Percentiles rank a stretch among this genome's conserved stretches.
Conservation (phyloP, 106 monocot species). For the Iris macrosiphon region DNA sequence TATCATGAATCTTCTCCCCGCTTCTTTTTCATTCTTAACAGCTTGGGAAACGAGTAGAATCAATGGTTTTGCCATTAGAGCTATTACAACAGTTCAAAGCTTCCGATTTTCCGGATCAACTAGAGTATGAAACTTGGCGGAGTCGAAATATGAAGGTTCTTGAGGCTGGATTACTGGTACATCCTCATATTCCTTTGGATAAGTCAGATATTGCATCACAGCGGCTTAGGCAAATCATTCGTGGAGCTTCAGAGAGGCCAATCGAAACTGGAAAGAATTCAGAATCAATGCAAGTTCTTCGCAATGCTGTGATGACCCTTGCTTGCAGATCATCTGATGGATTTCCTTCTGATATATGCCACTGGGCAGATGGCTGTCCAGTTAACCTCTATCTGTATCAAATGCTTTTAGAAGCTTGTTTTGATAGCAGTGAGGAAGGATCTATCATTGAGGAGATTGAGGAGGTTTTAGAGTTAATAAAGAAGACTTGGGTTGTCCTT, state of each 20-base stretch:
- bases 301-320: slow-evolving; percentile 70
- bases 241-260: slow-evolving; percentile 57
- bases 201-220: slow-evolving; percentile 61
- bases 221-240: slow-evolving; percentile 62
- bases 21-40: too few species aligned
- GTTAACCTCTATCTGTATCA: slow-evolving; percentile 85
- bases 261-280: slow-evolving; percentile 89
- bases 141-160: slow-evolving; percentile 75
- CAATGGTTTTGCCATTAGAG: slow-evolving; percentile 73
- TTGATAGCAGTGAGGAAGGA: slow-evolving; percentile 72
- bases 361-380: slow-evolving; percentile 96
- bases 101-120: slow-evolving; percentile 78
- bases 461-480: slow-evolving; percentile 77
- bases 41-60: slow-evolving; percentile 84
- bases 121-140: slow-evolving; percentile 73
- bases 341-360: slow-evolving; percentile 51
- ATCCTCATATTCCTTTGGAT: slow-evolving; percentile 52
- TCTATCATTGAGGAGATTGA: slow-evolving; percentile 85
- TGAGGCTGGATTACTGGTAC: slow-evolving; percentile 77
- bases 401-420: slow-evolving; percentile 73
- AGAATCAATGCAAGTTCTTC: slow-evolving; percentile 88
- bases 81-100: slow-evolving; percentile 92
- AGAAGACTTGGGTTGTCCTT: slow-evolving; percentile 85
- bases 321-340: slow-evolving; percentile 68
- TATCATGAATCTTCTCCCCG: too few species aligned